phyloP scores from a whole-genome alignment of 768 basidiomycete genomes.

The Lenzites betulinus region DNA sequence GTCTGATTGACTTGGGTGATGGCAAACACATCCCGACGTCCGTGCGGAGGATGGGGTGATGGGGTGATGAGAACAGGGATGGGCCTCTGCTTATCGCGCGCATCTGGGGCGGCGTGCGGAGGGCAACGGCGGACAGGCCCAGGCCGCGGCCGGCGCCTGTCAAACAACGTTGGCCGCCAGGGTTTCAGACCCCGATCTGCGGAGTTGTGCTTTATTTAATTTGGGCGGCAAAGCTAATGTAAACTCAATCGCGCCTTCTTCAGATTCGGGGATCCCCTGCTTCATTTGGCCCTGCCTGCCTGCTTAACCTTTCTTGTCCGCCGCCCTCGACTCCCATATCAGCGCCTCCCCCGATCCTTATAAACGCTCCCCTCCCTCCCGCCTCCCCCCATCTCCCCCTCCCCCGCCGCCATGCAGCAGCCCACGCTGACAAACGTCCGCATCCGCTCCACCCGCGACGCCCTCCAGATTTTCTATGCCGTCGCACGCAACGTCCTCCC shows the following conservation, averaged over 20 bases:
- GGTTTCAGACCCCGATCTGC: constrained; percentile 28
- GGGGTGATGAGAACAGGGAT: constrained; percentile 6
- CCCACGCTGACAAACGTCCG: constrained; percentile 77
- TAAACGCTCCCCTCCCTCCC: constrained; percentile 31
- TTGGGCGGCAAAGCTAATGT: constrained; percentile 54
- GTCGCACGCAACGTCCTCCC: constrained; percentile 69
- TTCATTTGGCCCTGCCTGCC: constrained; percentile 12
- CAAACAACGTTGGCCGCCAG: constrained; percentile 16
- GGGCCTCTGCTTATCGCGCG: not conserved
- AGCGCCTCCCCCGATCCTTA: constrained; percentile 18
- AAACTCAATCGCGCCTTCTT: constrained; percentile 51
- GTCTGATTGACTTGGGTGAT: constrained; percentile 22
- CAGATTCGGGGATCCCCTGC: constrained; percentile 36
- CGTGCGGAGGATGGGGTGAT: not conserved
- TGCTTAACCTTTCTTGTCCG: constrained; percentile 18
- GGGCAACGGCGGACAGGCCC: not conserved
- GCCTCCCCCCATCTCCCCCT: constrained; percentile 26
- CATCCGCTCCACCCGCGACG: constrained; percentile 77
- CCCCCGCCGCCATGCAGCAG: constrained; percentile 55
- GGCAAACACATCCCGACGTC: not conserved
- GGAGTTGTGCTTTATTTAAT: constrained; percentile 23
- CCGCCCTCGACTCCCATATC: not conserved
- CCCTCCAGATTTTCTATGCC: constrained; percentile 79
- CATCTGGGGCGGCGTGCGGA: not conserved
- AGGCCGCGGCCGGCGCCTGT: constrained; percentile 10